phyloP scores from a whole-genome alignment of 306 rosid species.

The Calophaca sinica region DNA sequence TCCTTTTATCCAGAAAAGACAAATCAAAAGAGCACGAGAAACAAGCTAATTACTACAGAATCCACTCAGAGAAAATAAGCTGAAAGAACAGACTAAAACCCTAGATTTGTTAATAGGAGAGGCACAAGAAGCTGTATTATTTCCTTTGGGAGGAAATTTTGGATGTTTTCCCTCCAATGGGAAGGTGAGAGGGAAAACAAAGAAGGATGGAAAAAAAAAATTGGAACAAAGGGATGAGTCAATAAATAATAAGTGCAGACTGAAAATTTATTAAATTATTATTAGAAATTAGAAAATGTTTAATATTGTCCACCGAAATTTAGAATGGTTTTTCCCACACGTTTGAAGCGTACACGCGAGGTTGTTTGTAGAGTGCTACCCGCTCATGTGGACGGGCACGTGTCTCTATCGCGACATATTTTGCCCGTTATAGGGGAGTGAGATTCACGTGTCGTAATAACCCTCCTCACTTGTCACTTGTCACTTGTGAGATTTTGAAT shows the following conservation, averaged over 20 bases:
- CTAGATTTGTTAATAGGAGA: conserved; percentile 52
- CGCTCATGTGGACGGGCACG: conserved; percentile 36
- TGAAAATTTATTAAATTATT: not conserved
- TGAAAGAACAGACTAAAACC: conserved; percentile 53
- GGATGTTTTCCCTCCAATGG: conserved; percentile 82
- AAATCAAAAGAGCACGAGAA: not conserved
- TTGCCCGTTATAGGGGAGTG: conserved; percentile 4
- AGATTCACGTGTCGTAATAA: not conserved
- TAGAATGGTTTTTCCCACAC: not conserved
- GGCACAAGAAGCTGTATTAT: conserved; percentile 46
- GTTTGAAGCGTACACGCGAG: conserved; percentile 21
- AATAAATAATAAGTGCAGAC: conserved; percentile 36
- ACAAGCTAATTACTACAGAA: conserved; percentile 26
- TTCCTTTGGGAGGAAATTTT: conserved; percentile 35
- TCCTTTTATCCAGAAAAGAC: not conserved
- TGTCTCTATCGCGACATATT: not conserved
- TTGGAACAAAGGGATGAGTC: conserved; percentile 49
- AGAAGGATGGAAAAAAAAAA: conserved; percentile 44
- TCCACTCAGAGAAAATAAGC: conserved; percentile 36
- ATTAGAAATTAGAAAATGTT: not conserved
- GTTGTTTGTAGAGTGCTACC: not conserved
- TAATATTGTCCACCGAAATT: conserved; percentile 45
- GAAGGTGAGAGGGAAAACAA: conserved; percentile 91
- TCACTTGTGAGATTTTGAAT: conserved; percentile 31
- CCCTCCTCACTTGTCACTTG: not conserved